Conservation (phyloP, 495 filamentous ascomycete species). For the Aspergillus campestris region DNA sequence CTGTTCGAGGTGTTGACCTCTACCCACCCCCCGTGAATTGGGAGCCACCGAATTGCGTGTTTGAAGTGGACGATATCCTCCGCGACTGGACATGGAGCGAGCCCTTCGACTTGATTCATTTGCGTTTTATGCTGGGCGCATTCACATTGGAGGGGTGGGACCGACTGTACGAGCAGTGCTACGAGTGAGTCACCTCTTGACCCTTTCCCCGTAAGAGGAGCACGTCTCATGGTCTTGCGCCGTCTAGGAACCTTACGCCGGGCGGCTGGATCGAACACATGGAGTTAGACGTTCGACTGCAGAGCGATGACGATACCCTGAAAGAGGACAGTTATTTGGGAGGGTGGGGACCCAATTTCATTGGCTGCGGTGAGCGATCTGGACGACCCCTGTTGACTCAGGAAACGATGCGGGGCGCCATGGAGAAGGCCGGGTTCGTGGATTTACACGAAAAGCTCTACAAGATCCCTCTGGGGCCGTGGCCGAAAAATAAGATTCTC, state of each 20-base stretch:
- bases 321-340: slow-evolving; percentile 20
- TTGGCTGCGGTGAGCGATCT: slow-evolving; percentile 8
- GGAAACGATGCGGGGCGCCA: slow-evolving; percentile 12
- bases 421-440: slow-evolving; percentile 27
- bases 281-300: slow-evolving; percentile 33
- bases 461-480: slow-evolving; percentile 59
- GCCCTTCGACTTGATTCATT: slow-evolving; percentile 27
- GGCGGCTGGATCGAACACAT: slow-evolving; percentile 51
- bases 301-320: slow-evolving; percentile 37
- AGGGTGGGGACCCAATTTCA: slow-evolving; percentile 12
- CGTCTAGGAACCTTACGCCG: slow-evolving; percentile 26
- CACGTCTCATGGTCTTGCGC: background rate
- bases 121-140: slow-evolving; percentile 17
- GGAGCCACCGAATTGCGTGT: slow-evolving; percentile 20
- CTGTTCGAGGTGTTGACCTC: slow-evolving; percentile 17
- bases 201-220: background rate
- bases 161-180: slow-evolving; percentile 18
- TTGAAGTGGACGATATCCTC: slow-evolving; percentile 20
- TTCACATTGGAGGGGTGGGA: slow-evolving; percentile 20
- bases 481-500: slow-evolving; percentile 54
- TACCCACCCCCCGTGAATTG: slow-evolving; percentile 16
- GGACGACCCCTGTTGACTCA: slow-evolving; percentile 12
- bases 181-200: slow-evolving; percentile 16
- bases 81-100: slow-evolving; percentile 24
- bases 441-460: slow-evolving; percentile 37